Base-by-base conservation (phyloP, 129 eudicot species). In the Arctium minus region DNA sequence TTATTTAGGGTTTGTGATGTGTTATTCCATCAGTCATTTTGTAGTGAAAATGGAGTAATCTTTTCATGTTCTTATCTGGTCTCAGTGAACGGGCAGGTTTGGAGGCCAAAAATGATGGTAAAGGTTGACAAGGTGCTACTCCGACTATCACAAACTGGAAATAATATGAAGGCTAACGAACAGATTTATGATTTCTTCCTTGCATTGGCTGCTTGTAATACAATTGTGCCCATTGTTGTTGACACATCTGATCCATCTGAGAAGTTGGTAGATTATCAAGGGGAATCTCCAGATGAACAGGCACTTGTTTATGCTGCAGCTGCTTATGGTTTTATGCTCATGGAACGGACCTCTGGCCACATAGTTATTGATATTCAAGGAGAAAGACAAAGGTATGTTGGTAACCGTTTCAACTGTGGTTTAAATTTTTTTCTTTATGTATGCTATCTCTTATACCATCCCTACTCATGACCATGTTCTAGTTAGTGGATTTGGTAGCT, bases 271-370 rank as follows among this genome's bases (percentile, higher is more conserved):
- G 99, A 93, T 79, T 96, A 93, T 88, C 99, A 96, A 84, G 99
- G 99, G 46, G 99, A 96, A 83, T 96, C 99, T 32, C 99, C 99
- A 60, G 99, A 96, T 83, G 99, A 96, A 81, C 99, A 96, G 84
- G 98, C 99, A 76, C 89, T 96, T 82, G 98, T 92, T 76, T 93
- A 90, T 87, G 99, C 99, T 73, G 98, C 99, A n/a, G 98, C 99
- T 80, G 92, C 99, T 42, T 96, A 96, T 82, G 99, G 99, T 68
- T 93, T 87, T 79, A 92, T 89, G 93, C 98, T 96, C 6, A 73
- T 93, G 72, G 99, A 96, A 83, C 87, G 99, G 75, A 93, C 98
- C 73, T 96, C 99, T 33, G 99, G 99, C 80, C 97, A 96, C 87
- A 96, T 96, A 78, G 92, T 93, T 79, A 92, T 96, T 75, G 97